Percentiles rank a stretch among this genome's conserved stretches.
Evolutionary conservation across 257 asterid species (phyloP).

Genomic region (Apocynum venetum): DNA sequence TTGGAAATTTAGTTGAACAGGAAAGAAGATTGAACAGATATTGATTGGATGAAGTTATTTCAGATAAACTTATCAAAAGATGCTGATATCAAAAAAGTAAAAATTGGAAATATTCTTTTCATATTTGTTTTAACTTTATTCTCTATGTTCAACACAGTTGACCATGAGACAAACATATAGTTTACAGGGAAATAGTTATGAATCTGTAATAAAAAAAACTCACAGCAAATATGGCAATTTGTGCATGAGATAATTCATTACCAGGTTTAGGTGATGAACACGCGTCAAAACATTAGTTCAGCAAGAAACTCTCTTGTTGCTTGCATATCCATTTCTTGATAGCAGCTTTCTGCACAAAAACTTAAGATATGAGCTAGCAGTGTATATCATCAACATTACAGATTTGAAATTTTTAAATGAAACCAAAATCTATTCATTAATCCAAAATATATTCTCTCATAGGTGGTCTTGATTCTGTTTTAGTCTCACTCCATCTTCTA

Average conservation of each 20-base stretch:
- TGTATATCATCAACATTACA: neutral
- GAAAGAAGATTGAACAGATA: neutral
- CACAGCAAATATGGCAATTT: neutral
- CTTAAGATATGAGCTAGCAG: neutral
- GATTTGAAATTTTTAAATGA: neutral
- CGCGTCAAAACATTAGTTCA: constrained; percentile 85
- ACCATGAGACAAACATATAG: neutral
- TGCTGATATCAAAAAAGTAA: neutral
- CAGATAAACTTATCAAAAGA: neutral
- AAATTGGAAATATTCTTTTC: neutral
- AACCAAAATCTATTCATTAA: neutral
- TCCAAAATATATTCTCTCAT: neutral
- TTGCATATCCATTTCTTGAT: constrained; percentile 98
- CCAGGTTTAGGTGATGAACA: constrained; percentile 99
- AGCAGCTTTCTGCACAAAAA: constrained; percentile 81
- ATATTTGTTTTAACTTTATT: neutral
- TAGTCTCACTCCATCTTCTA: neutral
- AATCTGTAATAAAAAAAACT: neutral
- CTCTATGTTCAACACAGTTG: neutral
- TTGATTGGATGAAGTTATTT: neutral
- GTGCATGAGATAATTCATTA: constrained; percentile 28
- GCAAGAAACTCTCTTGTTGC: constrained; percentile 90
- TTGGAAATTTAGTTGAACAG: neutral
- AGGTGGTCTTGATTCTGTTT: neutral
- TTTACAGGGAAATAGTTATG: no score